A percentile compares a stretch with the other conserved stretches of the same genome.
phyloP scores from a whole-genome alignment of 306 rosid species.

The Lupinus albus region DNA sequence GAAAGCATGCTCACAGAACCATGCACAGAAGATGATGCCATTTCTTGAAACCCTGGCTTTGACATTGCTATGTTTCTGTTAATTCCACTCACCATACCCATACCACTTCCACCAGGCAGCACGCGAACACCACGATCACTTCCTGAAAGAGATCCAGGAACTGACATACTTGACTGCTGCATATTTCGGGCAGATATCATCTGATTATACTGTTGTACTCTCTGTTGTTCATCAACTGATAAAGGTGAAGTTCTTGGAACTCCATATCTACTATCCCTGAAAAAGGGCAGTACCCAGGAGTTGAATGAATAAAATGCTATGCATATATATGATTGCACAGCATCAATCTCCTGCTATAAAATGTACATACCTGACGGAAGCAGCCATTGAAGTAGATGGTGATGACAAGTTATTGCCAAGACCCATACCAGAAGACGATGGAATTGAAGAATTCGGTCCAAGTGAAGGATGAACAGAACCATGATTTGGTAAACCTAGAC shows the following conservation, averaged over 20 bases:
- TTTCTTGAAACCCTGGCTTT: slow-evolving; percentile 88
- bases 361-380: slow-evolving; percentile 63
- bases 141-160: slow-evolving; percentile 74
- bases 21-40: slow-evolving; percentile 56
- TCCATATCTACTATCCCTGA: slow-evolving; percentile 78
- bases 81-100: slow-evolving; percentile 85
- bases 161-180: slow-evolving; percentile 70
- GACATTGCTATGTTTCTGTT: slow-evolving; percentile 71
- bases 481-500: slow-evolving; percentile 72
- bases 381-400: slow-evolving; percentile 59
- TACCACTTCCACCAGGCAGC: slow-evolving; percentile 79
- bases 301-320: neutral
- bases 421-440: slow-evolving; percentile 77
- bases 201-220: slow-evolving; percentile 72
- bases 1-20: too few relatives aligned
- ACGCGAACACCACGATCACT: slow-evolving; percentile 86
- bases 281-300: slow-evolving; percentile 14
- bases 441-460: slow-evolving; percentile 67
- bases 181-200: slow-evolving; percentile 70
- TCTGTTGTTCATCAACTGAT: slow-evolving; percentile 93
- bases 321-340: neutral
- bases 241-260: slow-evolving; percentile 69
- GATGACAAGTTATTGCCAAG: slow-evolving; percentile 65
- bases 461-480: slow-evolving; percentile 68
- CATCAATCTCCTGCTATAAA: slow-evolving; percentile 27